A percentile compares a stretch with the other conserved stretches of the same genome.
Evolutionary conservation across 139 green algal species (phyloP).

Genomic region (Coelastrella sp.): DNA sequence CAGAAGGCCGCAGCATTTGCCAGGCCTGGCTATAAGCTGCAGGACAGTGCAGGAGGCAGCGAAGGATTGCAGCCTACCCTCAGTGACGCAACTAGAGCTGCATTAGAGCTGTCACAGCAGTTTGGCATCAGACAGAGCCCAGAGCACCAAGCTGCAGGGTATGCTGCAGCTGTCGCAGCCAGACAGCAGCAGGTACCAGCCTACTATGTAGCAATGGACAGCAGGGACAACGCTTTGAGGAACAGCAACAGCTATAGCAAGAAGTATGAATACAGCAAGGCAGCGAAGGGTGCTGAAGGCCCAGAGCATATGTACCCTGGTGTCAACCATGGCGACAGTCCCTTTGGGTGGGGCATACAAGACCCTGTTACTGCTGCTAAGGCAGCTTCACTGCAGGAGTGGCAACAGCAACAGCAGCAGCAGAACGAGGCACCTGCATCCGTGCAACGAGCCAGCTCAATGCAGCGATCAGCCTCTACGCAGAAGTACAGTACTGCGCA

Average conservation of each 20-base stretch:
- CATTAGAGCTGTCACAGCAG: slow-evolving; percentile 31
- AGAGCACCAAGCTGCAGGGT: neutral
- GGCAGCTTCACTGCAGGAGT: neutral
- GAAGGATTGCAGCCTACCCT: slow-evolving; percentile 3
- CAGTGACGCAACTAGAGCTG: slow-evolving; percentile 16
- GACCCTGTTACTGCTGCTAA: neutral
- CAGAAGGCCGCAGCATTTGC: neutral
- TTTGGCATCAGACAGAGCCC: neutral
- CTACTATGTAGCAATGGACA: slow-evolving; percentile 12
- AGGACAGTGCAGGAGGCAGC: neutral
- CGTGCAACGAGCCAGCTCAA: neutral
- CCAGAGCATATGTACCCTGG: neutral
- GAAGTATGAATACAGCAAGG: neutral
- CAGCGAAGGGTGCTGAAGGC: neutral
- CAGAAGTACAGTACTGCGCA: slow-evolving; percentile 42
- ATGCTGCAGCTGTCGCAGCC: neutral
- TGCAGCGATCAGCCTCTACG: neutral
- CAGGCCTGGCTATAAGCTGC: neutral
- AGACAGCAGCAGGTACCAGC: neutral
- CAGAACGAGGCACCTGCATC: neutral
- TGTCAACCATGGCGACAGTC: neutral
- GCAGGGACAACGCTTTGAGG: neutral
- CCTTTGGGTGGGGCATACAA: neutral
- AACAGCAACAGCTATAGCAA: slow-evolving; percentile 8
- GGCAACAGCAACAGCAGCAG: neutral